Percentiles rank a stretch among this genome's conserved stretches.
phyloP scores from a whole-genome alignment of 148 eudicot species.

The Amaranthus cruentus region DNA sequence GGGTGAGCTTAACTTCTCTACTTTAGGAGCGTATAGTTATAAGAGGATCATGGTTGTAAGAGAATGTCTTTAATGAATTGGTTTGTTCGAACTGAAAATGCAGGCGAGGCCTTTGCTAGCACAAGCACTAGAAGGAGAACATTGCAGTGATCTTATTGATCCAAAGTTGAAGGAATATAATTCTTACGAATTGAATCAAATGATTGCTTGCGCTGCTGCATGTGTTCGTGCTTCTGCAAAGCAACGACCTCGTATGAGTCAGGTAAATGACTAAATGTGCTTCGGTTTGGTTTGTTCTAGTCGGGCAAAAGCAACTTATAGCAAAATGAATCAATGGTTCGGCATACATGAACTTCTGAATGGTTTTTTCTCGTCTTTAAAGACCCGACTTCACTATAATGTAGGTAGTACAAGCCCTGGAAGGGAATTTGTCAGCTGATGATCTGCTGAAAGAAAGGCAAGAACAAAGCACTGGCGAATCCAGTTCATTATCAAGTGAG shows the following conservation, averaged over 20 bases:
- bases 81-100: neutral
- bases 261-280: conserved; percentile 28
- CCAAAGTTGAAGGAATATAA: conserved; percentile 38
- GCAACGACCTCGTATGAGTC: conserved; percentile 51
- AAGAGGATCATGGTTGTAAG: neutral
- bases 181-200: conserved; percentile 35
- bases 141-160: conserved; percentile 40
- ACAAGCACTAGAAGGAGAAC: conserved; percentile 37
- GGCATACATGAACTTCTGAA: no score
- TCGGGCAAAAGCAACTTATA: no score
- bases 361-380: neutral
- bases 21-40: neutral
- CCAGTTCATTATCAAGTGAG: conserved; percentile 51
- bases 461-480: conserved; percentile 43
- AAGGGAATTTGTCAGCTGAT: conserved; percentile 60
- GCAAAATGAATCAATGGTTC: no score
- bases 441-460: conserved; percentile 46
- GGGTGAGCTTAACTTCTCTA: conserved; percentile 30
- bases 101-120: conserved; percentile 51
- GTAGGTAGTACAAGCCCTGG: conserved; percentile 68
- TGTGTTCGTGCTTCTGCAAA: conserved; percentile 52
- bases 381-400: neutral
- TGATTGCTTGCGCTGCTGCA: conserved; percentile 62
- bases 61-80: neutral
- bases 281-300: neutral